These are phyloP conservation scores for Puccinia novopanici DNA, from an alignment of 1,284 basidiomycete genomes.

Conservation along the genomic window DNA sequence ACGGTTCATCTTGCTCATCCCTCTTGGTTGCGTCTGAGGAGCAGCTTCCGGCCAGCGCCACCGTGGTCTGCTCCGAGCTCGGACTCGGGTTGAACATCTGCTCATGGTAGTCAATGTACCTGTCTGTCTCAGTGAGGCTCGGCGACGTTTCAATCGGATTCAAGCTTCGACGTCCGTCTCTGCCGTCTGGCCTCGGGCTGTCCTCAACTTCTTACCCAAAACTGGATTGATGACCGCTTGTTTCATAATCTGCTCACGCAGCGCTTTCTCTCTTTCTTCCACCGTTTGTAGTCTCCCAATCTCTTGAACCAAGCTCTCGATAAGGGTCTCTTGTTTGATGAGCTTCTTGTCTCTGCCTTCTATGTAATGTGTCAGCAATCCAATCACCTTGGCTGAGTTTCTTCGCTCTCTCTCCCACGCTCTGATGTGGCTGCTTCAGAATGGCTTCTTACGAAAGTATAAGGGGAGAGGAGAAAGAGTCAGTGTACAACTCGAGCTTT, in stretches of 20 bases:
- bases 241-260: neutral
- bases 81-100: constrained; percentile 17
- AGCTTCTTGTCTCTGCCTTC: constrained; percentile 21
- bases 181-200: neutral
- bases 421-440: neutral
- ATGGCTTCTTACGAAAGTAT: neutral
- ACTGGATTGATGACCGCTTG: neutral
- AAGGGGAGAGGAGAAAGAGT: neutral
- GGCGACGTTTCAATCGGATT: neutral
- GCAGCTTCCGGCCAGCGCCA: neutral
- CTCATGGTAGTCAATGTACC: constrained; percentile 18
- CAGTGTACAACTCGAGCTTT: neutral
- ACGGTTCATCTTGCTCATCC: neutral
- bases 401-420: neutral
- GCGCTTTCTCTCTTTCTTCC: neutral
- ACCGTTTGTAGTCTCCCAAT: constrained; percentile 7
- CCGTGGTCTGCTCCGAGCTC: neutral
- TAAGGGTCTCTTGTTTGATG: constrained; percentile 1
- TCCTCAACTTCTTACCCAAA: neutral
- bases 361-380: constrained; percentile 15
- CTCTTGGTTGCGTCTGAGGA: neutral
- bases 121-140: neutral
- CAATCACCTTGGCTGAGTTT: constrained; percentile 18
- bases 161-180: neutral
- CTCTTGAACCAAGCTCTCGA: constrained; percentile 27